Percentiles rank a stretch among this genome's conserved stretches.
Conservation (phyloP, 164 flowering plant species). For the Pachysandra terminalis region DNA sequence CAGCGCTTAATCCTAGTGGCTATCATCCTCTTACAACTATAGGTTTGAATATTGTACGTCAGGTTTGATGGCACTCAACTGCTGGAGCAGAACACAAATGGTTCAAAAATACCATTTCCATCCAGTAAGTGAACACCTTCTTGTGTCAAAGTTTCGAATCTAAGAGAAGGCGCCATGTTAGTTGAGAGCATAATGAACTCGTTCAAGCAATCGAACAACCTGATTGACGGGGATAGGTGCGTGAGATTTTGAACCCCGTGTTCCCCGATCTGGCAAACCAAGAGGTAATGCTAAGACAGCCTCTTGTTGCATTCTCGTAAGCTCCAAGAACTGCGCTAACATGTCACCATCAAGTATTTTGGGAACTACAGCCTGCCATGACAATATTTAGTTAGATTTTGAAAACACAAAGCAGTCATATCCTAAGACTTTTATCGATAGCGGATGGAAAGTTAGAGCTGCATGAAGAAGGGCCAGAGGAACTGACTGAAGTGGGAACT, state of each 20-base stretch:
- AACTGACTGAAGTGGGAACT: too few relatives aligned
- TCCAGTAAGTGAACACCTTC: too few relatives aligned
- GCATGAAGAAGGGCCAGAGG: too few relatives aligned
- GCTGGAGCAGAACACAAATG: too few relatives aligned
- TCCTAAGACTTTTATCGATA: too few relatives aligned
- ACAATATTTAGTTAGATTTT: slow-evolving; percentile 2
- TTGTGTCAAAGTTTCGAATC: too few relatives aligned
- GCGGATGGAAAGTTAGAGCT: too few relatives aligned
- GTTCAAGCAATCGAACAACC: slow-evolving; percentile 87
- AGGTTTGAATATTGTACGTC: too few relatives aligned
- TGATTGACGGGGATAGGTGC: slow-evolving; percentile 42
- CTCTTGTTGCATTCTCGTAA: slow-evolving; percentile 81
- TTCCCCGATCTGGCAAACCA: slow-evolving; percentile 25
- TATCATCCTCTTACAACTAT: too few relatives aligned
- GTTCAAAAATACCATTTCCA: too few relatives aligned
- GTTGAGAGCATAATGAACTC: slow-evolving; percentile 76
- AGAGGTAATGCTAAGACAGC: slow-evolving; percentile 49
- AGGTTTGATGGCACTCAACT: too few relatives aligned
- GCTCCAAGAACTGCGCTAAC: slow-evolving; percentile 90
- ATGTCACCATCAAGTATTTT: slow-evolving; percentile 92
- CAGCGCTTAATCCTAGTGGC: too few relatives aligned
- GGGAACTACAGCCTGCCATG: slow-evolving; percentile 48
- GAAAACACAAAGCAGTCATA: background rate
- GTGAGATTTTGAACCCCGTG: slow-evolving; percentile 26
- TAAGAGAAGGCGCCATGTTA: slow-evolving; percentile 16